These are phyloP conservation scores for Hypseocharis bilobata DNA, from an alignment of 441 rosid species.

Conservation along the genomic window DNA sequence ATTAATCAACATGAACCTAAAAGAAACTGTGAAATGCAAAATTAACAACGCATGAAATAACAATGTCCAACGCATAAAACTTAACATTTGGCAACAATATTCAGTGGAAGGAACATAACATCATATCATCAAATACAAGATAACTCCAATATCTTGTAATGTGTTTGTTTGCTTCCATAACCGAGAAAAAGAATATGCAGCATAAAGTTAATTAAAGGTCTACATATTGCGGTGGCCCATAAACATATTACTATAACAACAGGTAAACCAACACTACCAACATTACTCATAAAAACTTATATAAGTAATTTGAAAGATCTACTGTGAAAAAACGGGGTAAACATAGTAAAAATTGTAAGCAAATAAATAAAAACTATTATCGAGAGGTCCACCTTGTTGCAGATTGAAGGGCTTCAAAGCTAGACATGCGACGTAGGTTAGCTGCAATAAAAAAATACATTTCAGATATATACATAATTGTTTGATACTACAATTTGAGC, in stretches of 20 bases:
- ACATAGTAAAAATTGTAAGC: not conserved
- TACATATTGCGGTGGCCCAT: too few species aligned
- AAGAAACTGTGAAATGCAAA: slow-evolving; percentile 1
- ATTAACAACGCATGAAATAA: not conserved
- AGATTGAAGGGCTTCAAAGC: slow-evolving; percentile 64
- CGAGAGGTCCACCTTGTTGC: slow-evolving; percentile 36
- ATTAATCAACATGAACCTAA: slow-evolving; percentile 14
- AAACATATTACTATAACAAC: too few species aligned
- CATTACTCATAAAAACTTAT: too few species aligned
- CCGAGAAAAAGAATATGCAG: too few species aligned
- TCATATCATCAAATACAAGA: too few species aligned
- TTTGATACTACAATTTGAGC: too few species aligned
- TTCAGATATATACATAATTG: slow-evolving; percentile 11
- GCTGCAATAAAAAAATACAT: slow-evolving; percentile 31
- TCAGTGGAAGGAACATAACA: too few species aligned
- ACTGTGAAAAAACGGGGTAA: not conserved
- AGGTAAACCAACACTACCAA: not conserved
- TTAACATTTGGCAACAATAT: not conserved
- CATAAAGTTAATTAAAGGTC: too few species aligned
- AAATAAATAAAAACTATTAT: slow-evolving; percentile 2
- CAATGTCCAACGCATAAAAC: not conserved
- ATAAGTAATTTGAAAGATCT: not conserved
- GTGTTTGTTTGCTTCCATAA: too few species aligned
- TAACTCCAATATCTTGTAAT: too few species aligned
- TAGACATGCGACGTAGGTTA: slow-evolving; percentile 47